Base-by-base conservation (phyloP, 768 basidiomycete genomes). In the Tylopilus vinaceipallidus region DNA sequence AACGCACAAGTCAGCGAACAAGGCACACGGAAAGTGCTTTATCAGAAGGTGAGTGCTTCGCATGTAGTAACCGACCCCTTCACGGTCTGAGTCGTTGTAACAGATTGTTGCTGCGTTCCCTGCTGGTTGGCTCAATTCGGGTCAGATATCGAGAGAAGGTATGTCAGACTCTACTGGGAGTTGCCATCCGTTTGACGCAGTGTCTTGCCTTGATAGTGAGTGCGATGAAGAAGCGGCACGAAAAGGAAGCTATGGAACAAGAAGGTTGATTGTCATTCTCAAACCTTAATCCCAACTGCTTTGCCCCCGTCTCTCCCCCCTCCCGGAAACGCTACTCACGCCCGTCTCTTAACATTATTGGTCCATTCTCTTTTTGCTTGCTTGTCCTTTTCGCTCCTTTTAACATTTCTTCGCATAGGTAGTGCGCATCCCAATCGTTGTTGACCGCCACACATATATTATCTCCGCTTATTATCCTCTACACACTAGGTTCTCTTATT, bases 81-180 rank as follows among this genome's bases (percentile, higher is more conserved):
- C 34, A 24, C 22, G 34, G 36, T 26, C 40, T 34, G 32, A 49
- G n/a, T 27, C 7, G 23, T 12, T 41, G 26, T 19, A 22, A 3
- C 29, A 84, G 83, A 90, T 93, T 49, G 85, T 91, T 0, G 78
- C 76, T n/a, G 82, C 81, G 2, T 93, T 89, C 67, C 91, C 90
- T 0, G 74, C 83, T 0, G 88, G 88, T 12, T 93, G 91, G 91
- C 82, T 92, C 72, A 82, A 84, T 24, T 89, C 88, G 3, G 87
- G 89, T 3, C 87, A 90, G 65, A 88, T 93, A 52, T 91, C 88
- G 29, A 77, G 91, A 60, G 91, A 93, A 75, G 87, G 89, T 91
- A 43, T 30, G 84, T 67, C 23, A 33, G 22, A 2, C n/a, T 3
- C 32, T 6, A 12, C 3, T 23, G 4, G 19, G 16, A 3, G 24